Evolutionary conservation across 2,329 filamentous ascomycete species (phyloP).

Genomic region (Raffaelea albimanens): DNA sequence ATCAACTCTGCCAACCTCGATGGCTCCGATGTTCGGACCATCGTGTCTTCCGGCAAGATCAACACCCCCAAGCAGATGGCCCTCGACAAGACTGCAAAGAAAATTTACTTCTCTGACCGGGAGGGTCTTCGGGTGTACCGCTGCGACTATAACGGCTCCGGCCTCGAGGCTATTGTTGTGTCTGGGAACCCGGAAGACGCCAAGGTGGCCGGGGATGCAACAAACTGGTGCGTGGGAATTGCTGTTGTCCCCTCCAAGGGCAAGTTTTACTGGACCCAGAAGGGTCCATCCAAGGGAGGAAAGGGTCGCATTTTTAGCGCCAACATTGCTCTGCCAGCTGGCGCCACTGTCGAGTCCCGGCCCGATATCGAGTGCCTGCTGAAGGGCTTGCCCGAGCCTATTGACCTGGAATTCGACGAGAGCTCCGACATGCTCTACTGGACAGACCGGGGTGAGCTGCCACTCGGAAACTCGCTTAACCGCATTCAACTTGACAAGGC

Average conservation of each 20-base stretch:
- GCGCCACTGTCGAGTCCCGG: slow-evolving; percentile 21
- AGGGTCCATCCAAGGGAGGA: slow-evolving; percentile 40
- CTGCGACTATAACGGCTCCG: slow-evolving; percentile 28
- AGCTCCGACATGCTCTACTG: slow-evolving; percentile 39
- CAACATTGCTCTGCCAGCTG: slow-evolving; percentile 25
- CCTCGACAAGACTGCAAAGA: slow-evolving; percentile 18
- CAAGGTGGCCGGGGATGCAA: slow-evolving; percentile 19
- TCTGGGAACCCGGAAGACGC: slow-evolving; percentile 18
- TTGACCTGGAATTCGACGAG: slow-evolving; percentile 47
- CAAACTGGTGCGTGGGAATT: slow-evolving; percentile 47
- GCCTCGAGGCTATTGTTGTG: slow-evolving; percentile 29
- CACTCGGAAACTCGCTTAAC: slow-evolving; percentile 44
- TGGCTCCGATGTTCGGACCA: slow-evolving; percentile 31
- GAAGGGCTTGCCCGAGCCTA: slow-evolving; percentile 40
- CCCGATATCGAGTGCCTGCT: slow-evolving; percentile 33
- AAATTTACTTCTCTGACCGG: slow-evolving; percentile 33
- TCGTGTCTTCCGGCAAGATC: slow-evolving; percentile 32
- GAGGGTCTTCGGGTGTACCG: slow-evolving; percentile 32
- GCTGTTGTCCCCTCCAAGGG: slow-evolving; percentile 30
- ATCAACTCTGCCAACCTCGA: slow-evolving; percentile 37
- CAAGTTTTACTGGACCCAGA: slow-evolving; percentile 52
- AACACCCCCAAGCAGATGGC: slow-evolving; percentile 41
- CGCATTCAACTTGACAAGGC: slow-evolving; percentile 16
- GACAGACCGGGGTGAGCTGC: slow-evolving; percentile 51
- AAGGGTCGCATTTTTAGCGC: slow-evolving; percentile 45